Percentiles rank a stretch among this genome's conserved stretches.
These are phyloP conservation scores for Alternaria brassicicola DNA, from an alignment of 2,329 filamentous ascomycete species.

Conservation along the genomic window DNA sequence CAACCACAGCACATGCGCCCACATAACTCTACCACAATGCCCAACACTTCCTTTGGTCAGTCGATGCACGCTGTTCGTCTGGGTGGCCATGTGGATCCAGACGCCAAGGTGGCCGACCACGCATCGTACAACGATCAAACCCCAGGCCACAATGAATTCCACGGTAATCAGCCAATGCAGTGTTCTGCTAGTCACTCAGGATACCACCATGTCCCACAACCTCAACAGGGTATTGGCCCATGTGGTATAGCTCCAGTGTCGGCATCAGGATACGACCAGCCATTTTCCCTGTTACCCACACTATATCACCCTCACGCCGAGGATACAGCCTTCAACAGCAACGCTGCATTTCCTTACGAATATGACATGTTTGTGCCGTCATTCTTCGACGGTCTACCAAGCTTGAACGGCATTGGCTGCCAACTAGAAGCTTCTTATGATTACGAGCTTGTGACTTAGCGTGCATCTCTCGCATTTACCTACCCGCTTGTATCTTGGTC, in stretches of 20 bases:
- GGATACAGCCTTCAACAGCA: slow-evolving; percentile 2
- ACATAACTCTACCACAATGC: neutral
- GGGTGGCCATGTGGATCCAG: slow-evolving; percentile 10
- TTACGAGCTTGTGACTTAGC: neutral
- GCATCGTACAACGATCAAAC: slow-evolving; percentile 3
- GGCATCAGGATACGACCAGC: slow-evolving; percentile 9
- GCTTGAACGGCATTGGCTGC: slow-evolving; percentile 7
- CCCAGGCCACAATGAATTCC: neutral
- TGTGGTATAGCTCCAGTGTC: neutral
- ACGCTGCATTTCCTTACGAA: slow-evolving; percentile 1
- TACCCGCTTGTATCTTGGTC: neutral
- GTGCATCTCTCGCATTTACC: neutral
- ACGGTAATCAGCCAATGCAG: slow-evolving; percentile 11
- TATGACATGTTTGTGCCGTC: slow-evolving; percentile 5
- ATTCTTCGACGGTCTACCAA: slow-evolving; percentile 19
- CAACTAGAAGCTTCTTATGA: neutral
- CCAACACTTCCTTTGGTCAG: slow-evolving; percentile 15
- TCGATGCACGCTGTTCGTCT: slow-evolving; percentile 10
- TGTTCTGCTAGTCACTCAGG: slow-evolving; percentile 2
- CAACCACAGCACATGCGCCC: neutral
- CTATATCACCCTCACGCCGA: slow-evolving; percentile 8
- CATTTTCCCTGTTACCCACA: slow-evolving; percentile 11
- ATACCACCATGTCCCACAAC: slow-evolving; percentile 7
- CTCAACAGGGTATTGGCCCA: neutral
- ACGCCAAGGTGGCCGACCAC: slow-evolving; percentile 15